Base-by-base conservation (phyloP, 2,329 filamentous ascomycete species). In the Epichloe aotearoae region DNA sequence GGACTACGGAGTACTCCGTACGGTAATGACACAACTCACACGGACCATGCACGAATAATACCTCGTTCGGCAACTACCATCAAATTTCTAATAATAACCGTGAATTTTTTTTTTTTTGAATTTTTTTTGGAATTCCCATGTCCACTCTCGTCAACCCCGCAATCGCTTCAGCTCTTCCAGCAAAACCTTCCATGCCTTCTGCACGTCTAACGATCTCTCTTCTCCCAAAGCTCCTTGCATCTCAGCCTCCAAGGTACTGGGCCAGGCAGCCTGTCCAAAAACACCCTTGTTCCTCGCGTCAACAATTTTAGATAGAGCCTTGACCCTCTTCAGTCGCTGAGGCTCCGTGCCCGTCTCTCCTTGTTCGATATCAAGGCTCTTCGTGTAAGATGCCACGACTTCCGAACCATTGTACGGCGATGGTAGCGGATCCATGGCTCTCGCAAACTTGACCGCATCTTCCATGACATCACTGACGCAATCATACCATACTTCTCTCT, bases 401-500 rank as follows among this genome's bases (percentile, higher is more conserved):
- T 47, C 54, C 8, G 56, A 50, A 34, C 54, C 52, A 20, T 57
- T 53, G 4, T 53, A 46, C 11, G 53, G 46, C 7, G 51, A 48
- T n/a, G 54, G 53, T 4, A 59, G 56, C 2, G 60, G 56, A 2
- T 59, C 60, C 0, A 52, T 54, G 0, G 57, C 43, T 1, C 54
- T 34, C 26, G 56, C 50, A 1, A 56, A 58, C 1, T 61, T 57
- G 11, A 58, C 54, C 0, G 71, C 70, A 2, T 72, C 68, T 3
- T 68, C 61, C 61, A 80, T 66, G 14, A 80, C 51, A 12, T 77
- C 74, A 14, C 57, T 57, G 0, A 73, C 71, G 37, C 70, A 69
- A 26, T 67, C 68, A 57, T 79, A 81, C 73, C 77, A 80, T 2
- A 72, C 66, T 39, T 73, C 70, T 17, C 73, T 67, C 43, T 75